phyloP scores from a whole-genome alignment of 2,329 filamentous ascomycete species.

The Xylaria sp. region DNA sequence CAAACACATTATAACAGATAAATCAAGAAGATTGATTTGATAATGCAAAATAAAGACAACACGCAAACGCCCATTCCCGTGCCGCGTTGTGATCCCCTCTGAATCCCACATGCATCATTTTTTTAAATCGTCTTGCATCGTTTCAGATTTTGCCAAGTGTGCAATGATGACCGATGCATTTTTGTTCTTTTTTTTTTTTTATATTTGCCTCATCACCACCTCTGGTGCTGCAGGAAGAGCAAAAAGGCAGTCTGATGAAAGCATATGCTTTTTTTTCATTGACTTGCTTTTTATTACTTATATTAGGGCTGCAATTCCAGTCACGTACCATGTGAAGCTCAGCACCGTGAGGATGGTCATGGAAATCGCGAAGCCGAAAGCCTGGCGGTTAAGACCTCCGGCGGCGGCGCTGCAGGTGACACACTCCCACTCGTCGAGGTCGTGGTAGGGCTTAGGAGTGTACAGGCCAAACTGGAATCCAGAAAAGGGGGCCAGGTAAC shows the following conservation, averaged over 20 bases:
- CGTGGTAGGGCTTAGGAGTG: slow-evolving; percentile 45
- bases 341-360: slow-evolving; percentile 53
- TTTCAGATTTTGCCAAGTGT: slow-evolving; percentile 11
- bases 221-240: not conserved
- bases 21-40: not conserved
- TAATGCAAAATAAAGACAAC: slow-evolving; percentile 11
- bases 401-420: slow-evolving; percentile 52
- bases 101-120: slow-evolving; percentile 1
- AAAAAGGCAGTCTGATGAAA: not conserved
- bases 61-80: slow-evolving; percentile 16
- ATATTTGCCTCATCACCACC: not conserved
- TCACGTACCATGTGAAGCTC: slow-evolving; percentile 61
- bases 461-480: slow-evolving; percentile 56
- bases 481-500: slow-evolving; percentile 48
- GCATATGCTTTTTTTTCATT: not conserved
- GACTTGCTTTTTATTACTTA: slow-evolving; percentile 12
- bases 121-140: slow-evolving; percentile 3
- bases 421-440: slow-evolving; percentile 50
- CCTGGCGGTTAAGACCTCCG: slow-evolving; percentile 42
- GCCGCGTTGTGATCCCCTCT: slow-evolving; percentile 6
- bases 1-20: not conserved
- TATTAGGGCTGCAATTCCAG: slow-evolving; percentile 40
- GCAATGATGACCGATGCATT: slow-evolving; percentile 7
- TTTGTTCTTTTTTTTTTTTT: not conserved
- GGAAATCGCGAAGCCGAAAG: slow-evolving; percentile 45